A percentile compares a stretch with the other conserved stretches of the same genome.
Evolutionary conservation across 2,329 filamentous ascomycete species (phyloP).

Genomic region (Calycina herbarum): DNA sequence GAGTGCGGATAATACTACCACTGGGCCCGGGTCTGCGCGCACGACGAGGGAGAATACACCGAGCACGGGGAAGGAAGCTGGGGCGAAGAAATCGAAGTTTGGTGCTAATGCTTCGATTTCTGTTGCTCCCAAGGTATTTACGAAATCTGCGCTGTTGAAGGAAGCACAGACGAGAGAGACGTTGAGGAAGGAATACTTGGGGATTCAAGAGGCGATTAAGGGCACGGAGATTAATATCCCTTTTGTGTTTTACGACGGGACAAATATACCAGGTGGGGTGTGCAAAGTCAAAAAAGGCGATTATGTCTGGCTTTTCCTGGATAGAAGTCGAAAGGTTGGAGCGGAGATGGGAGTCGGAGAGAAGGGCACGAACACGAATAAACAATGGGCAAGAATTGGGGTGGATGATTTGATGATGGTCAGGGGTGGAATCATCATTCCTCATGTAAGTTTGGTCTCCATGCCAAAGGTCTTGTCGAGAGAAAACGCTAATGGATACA

Average conservation of each 20-base stretch:
- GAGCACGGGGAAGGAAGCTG: conserved; percentile 25
- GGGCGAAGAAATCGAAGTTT: conserved; percentile 48
- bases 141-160: conserved; percentile 72
- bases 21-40: conserved; percentile 24
- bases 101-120: conserved; percentile 61
- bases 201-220: conserved; percentile 83
- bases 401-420: conserved; percentile 97
- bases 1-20: conserved; percentile 41
- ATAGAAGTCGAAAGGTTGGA: conserved; percentile 86
- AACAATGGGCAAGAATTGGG: conserved; percentile 89
- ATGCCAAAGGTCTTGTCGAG: conserved; percentile 23
- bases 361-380: conserved; percentile 53
- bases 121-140: conserved; percentile 71
- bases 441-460: conserved; percentile 68
- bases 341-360: conserved; percentile 76
- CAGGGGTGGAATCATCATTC: conserved; percentile 84
- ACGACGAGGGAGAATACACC: conserved; percentile 37
- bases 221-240: conserved; percentile 86
- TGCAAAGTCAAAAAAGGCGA: conserved; percentile 93
- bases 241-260: conserved; percentile 96
- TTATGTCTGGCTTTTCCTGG: conserved; percentile 87
- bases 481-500: conserved; percentile 18
- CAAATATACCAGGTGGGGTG: conserved; percentile 79
- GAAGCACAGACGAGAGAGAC: conserved; percentile 77
- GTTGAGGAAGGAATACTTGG: conserved; percentile 76